phyloP scores from a whole-genome alignment of 441 rosid species.

The Adansonia gregorii region DNA sequence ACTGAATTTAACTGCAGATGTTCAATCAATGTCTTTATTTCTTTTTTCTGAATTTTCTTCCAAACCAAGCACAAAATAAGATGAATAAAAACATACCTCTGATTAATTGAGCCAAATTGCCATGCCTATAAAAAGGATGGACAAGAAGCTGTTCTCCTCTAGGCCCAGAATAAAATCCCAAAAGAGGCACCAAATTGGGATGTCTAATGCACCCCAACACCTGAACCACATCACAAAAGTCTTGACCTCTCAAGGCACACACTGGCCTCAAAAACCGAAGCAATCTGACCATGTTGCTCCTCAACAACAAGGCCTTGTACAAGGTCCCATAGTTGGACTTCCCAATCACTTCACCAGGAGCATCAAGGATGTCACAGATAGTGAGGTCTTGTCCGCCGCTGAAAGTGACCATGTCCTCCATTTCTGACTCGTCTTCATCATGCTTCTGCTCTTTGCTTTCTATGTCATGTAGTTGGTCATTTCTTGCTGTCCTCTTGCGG shows the following conservation, averaged over 20 bases:
- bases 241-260: conserved; percentile 55
- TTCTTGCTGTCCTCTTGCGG: conserved; percentile 35
- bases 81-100: conserved; percentile 47
- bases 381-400: conserved; percentile 72
- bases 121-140: conserved; percentile 68
- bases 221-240: conserved; percentile 55
- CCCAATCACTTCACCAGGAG: conserved; percentile 95
- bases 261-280: conserved; percentile 85
- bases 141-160: conserved; percentile 93
- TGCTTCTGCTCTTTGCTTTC: conserved; percentile 41
- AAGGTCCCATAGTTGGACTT: conserved; percentile 85
- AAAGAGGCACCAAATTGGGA: conserved; percentile 79
- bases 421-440: conserved; percentile 32
- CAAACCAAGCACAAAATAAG: conserved; percentile 28
- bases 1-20: not conserved
- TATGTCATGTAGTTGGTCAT: conserved; percentile 34
- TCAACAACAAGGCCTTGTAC: conserved; percentile 75
- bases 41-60: conserved; percentile 27
- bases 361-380: conserved; percentile 77
- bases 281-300: conserved; percentile 56
- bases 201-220: conserved; percentile 64
- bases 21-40: not conserved
- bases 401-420: conserved; percentile 66
- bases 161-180: conserved; percentile 82
- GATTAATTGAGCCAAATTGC: conserved; percentile 69